Percentiles rank a stretch among this genome's conserved stretches.
phyloP scores from a whole-genome alignment of 2,329 filamentous ascomycete species.

The Fusarium sp. region DNA sequence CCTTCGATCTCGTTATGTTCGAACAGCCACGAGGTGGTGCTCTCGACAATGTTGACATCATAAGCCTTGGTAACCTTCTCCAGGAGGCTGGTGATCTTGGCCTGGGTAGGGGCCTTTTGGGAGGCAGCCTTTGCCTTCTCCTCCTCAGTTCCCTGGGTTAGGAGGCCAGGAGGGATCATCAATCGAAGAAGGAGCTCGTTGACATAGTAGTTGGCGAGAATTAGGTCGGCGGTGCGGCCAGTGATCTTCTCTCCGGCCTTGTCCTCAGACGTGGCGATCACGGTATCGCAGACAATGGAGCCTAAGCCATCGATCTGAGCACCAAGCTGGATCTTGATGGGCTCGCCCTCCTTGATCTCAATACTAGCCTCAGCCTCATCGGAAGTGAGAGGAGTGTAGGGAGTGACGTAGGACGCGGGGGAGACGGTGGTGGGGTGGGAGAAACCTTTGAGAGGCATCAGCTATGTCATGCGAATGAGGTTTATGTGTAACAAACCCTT shows the following conservation, averaged over 20 bases:
- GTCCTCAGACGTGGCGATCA: conserved; percentile 73
- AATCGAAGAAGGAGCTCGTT: conserved; percentile 93
- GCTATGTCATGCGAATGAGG: conserved; percentile 6
- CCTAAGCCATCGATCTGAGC: conserved; percentile 98
- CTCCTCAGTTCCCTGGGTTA: conserved; percentile 86
- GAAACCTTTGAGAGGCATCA: conserved; percentile 67
- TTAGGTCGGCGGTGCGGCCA: conserved; percentile 83
- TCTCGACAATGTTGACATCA: conserved; percentile 93
- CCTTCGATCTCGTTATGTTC: conserved; percentile 98
- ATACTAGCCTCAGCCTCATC: conserved; percentile 85
- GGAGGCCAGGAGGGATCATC: conserved; percentile 88
- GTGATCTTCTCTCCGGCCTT: conserved; percentile 71
- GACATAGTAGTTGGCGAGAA: conserved; percentile 91
- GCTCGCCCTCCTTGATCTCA: conserved; percentile 83
- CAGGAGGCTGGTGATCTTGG: conserved; percentile 84
- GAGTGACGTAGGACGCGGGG: conserved; percentile 91
- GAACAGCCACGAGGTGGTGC: conserved; percentile 97
- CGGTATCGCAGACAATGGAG: conserved; percentile 93
- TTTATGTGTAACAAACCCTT: conserved; percentile 72
- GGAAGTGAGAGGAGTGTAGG: conserved; percentile 90
- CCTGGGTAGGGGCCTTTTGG: conserved; percentile 83
- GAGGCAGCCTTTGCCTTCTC: conserved; percentile 92
- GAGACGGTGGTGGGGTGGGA: conserved; percentile 95
- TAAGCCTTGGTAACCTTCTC: conserved; percentile 93
- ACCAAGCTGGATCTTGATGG: conserved; percentile 98